Percentiles rank a stretch among this genome's conserved stretches.
Evolutionary conservation across 225 moss, liverwort and hornwort genomes (phyloP).

Genomic region (Thuidium tamariscinum): DNA sequence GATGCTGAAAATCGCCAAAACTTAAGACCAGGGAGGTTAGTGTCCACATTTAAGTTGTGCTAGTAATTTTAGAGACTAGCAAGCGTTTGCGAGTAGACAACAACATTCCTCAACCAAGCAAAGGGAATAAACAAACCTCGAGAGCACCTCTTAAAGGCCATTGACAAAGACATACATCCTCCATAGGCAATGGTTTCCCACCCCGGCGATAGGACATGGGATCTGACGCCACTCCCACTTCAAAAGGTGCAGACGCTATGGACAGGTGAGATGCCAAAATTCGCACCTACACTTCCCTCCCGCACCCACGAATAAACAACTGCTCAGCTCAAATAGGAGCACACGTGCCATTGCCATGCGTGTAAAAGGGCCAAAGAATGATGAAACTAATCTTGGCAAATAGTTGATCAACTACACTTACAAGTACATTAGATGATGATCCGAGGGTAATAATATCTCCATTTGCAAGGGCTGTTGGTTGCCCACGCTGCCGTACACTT

Average conservation of each 20-base stretch:
- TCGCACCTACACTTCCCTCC: constrained; percentile 61
- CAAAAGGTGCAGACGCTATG: constrained; percentile 70
- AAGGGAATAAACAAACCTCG: constrained; percentile 44
- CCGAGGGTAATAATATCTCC: constrained; percentile 79
- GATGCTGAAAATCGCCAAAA: background rate
- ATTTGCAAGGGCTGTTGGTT: constrained; percentile 56
- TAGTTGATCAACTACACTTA: constrained; percentile 12
- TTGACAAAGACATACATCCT: constrained; percentile 80
- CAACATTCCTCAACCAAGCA: background rate
- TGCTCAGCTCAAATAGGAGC: constrained; percentile 7
- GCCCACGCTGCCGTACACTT: constrained; percentile 57
- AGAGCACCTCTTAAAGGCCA: constrained; percentile 81
- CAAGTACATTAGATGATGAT: constrained; percentile 78
- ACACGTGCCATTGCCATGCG: background rate
- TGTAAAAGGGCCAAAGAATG: background rate
- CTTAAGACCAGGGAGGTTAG: background rate
- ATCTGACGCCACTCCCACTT: constrained; percentile 81
- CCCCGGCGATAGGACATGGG: constrained; percentile 73
- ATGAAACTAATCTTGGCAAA: background rate
- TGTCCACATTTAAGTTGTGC: background rate
- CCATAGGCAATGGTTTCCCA: constrained; percentile 72
- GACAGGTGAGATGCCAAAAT: constrained; percentile 59
- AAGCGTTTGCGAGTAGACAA: background rate
- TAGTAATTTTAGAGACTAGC: background rate
- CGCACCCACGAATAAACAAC: constrained; percentile 3